Base-by-base conservation (phyloP, 2,329 filamentous ascomycete species). In the Daldinia sp. region DNA sequence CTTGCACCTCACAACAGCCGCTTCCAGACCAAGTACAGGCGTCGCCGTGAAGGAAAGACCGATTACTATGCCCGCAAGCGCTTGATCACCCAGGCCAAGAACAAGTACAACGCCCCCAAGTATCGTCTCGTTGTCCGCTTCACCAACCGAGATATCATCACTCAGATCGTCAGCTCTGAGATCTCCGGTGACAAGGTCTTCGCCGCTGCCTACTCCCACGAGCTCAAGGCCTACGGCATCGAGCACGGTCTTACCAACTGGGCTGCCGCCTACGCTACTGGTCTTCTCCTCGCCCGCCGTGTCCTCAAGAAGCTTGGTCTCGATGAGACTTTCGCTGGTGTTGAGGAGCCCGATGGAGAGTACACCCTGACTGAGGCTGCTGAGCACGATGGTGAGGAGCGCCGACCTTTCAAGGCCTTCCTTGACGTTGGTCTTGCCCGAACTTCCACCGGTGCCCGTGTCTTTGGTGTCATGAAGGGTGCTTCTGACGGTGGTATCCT, bases 31-130 rank as follows among this genome's bases (percentile, higher is more conserved):
- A 99, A 99, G 91, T 99, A 97, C 92, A 95, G 93, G 88, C 94
- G 95, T 81, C 90, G 95, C 83, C 89, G 92, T 74, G 80, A 90
- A 78, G 95, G 95, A 81, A 99, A 99, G 92, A 99, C 95, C 86
- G 95, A 99, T 82, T 99, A 99, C 93, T 98, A 97, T 83, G 95
- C 95, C 80, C 94, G 95, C 82, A 98, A 98, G 92, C 91, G 95
- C 79, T 88, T 99, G 83, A 95, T 98, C 87, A 94, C 93, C 86
- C 95, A 99, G 89, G 95, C 95, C 85, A 99, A 98, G 93, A 99
- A 99, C 93, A 99, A 99, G 91, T 99, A 98, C 91, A 96, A 96
- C 85, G 91, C 95, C 70, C 95, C 95, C 84, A 99, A 99, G 90
- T 98, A 99, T 91, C 92, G 95, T 79, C 91, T 99, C 79, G 95